A percentile compares a stretch with the other conserved stretches of the same genome.
Evolutionary conservation across 1,284 basidiomycete genomes (phyloP).

Genomic region (Earliella scabrosa): DNA sequence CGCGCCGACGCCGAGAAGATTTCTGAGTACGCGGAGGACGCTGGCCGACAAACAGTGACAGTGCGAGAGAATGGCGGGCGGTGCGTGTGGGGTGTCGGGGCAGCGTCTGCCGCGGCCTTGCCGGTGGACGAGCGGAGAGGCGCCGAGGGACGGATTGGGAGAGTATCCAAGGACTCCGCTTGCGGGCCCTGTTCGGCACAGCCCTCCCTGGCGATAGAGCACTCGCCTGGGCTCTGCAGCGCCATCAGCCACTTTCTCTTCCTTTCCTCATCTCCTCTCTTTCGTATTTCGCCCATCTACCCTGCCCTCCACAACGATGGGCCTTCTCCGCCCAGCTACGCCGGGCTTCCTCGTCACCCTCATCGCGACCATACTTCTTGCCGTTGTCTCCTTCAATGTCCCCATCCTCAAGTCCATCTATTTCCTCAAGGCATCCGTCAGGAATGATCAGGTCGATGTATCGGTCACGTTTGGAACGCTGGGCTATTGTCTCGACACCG

Average conservation of each 20-base stretch:
- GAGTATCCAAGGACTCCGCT: background rate
- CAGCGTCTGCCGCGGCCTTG: too few relatives aligned
- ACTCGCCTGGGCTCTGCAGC: background rate
- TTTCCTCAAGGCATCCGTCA: slow-evolving; percentile 79
- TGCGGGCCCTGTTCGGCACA: slow-evolving; percentile 8
- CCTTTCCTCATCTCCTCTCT: slow-evolving; percentile 1
- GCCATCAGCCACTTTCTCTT: slow-evolving; percentile 5
- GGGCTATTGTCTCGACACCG: slow-evolving; percentile 76
- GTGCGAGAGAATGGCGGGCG: too few relatives aligned
- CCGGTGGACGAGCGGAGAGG: too few relatives aligned
- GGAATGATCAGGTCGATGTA: slow-evolving; percentile 53
- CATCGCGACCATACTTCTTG: slow-evolving; percentile 73
- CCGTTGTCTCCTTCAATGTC: slow-evolving; percentile 85
- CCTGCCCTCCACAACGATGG: slow-evolving; percentile 43
- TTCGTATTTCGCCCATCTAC: background rate
- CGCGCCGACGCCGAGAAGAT: background rate
- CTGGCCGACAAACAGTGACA: too few relatives aligned
- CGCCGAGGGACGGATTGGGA: background rate
- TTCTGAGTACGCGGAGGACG: too few relatives aligned
- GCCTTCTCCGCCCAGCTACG: slow-evolving; percentile 74
- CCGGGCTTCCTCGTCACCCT: slow-evolving; percentile 85
- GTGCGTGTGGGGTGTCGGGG: too few relatives aligned
- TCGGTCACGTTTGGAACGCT: slow-evolving; percentile 82
- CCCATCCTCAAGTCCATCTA: slow-evolving; percentile 84
- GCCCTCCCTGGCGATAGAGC: slow-evolving; percentile 3